Conservation (phyloP, 495 filamentous ascomycete genomes). For the Aspergillus sclerotiicarbonarius region DNA sequence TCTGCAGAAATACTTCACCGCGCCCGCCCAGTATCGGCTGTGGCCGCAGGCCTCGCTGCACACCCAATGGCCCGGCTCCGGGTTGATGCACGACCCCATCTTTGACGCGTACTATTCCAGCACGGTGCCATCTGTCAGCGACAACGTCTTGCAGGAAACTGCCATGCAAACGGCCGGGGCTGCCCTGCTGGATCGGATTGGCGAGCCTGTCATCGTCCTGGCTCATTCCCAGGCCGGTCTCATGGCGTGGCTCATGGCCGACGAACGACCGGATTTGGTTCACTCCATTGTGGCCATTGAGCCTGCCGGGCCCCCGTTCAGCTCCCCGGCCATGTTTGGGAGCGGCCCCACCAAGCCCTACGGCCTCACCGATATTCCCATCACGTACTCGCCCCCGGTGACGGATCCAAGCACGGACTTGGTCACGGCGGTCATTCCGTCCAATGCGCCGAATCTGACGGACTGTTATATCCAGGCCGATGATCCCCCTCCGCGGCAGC, state of each 20-base stretch:
- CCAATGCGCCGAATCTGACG: slow-evolving; percentile 16
- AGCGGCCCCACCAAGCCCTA: slow-evolving; percentile 30
- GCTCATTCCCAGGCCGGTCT: slow-evolving; percentile 55
- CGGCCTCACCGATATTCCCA: slow-evolving; percentile 48
- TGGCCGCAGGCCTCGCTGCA: slow-evolving; percentile 47
- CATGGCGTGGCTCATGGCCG: slow-evolving; percentile 48
- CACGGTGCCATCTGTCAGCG: slow-evolving; percentile 39
- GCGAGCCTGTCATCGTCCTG: slow-evolving; percentile 43
- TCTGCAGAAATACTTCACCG: slow-evolving; percentile 41
- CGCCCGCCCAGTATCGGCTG: slow-evolving; percentile 29
- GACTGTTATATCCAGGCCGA: slow-evolving; percentile 47
- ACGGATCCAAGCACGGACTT: slow-evolving; percentile 26
- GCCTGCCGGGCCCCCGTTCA: slow-evolving; percentile 54
- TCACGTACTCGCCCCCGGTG: slow-evolving; percentile 49
- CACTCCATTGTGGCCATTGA: slow-evolving; percentile 51
- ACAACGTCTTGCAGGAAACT: slow-evolving; percentile 32
- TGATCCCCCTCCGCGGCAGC: slow-evolving; percentile 39
- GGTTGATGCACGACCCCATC: slow-evolving; percentile 37
- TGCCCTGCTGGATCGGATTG: slow-evolving; percentile 48
- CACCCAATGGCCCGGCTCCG: slow-evolving; percentile 50
- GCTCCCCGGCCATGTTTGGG: slow-evolving; percentile 25
- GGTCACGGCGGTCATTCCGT: slow-evolving; percentile 24
- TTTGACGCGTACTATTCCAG: slow-evolving; percentile 49
- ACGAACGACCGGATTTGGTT: slow-evolving; percentile 44
- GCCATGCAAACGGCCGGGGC: slow-evolving; percentile 44